These are phyloP conservation scores for Microbotryomycetes sp. DNA, from an alignment of 1,284 basidiomycete species.

Conservation along the genomic window DNA sequence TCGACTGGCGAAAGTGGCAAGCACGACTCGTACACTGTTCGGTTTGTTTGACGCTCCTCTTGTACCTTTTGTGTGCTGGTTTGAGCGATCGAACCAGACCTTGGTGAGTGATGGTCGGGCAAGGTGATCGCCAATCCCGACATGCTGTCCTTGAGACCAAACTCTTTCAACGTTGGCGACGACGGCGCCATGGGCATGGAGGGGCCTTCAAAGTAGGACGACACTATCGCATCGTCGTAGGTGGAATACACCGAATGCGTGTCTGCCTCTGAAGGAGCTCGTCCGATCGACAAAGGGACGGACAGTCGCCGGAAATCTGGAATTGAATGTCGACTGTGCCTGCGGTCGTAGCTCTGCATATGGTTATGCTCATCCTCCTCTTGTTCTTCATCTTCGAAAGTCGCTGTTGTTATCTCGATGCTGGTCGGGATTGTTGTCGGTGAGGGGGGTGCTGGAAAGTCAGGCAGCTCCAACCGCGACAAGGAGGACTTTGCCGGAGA, in stretches of 20 bases:
- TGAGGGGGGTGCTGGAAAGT: neutral
- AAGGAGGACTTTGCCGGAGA: neutral
- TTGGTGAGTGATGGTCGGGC: neutral
- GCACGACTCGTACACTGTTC: neutral
- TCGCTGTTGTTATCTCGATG: neutral
- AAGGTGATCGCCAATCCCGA: neutral
- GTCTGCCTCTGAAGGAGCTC: neutral
- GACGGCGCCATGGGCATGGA: neutral
- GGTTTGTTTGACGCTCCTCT: neutral
- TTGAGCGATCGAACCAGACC: neutral
- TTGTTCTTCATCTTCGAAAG: neutral
- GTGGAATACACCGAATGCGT: neutral
- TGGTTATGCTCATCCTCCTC: neutral
- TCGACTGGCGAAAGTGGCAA: neutral
- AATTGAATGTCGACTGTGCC: too few species aligned
- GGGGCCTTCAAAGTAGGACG: neutral
- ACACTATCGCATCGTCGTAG: neutral
- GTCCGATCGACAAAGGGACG: neutral
- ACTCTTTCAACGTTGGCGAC: neutral
- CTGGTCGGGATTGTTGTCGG: neutral
- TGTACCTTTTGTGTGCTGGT: too few species aligned
- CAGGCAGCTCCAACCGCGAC: neutral
- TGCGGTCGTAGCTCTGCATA: neutral
- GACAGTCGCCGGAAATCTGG: neutral
- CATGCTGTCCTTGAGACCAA: neutral